Evolutionary conservation across 2,329 filamentous ascomycete species (phyloP), one percentile per base, ranked within the genome.

Genomic region (Monosporascus cannonballus): DNA sequence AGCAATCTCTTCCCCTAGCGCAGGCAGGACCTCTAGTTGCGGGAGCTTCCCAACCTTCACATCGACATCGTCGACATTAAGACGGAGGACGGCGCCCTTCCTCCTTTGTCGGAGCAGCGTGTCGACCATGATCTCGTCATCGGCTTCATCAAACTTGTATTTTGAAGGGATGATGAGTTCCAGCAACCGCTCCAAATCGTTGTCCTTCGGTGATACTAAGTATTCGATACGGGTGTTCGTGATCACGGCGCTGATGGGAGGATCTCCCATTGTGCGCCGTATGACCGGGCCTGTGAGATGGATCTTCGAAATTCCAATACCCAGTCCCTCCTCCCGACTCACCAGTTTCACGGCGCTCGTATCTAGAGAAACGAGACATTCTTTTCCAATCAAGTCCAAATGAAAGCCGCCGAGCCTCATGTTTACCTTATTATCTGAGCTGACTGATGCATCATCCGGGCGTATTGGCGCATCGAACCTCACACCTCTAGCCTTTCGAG

Each of bases 91-190:
- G 9, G 89, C 85, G 0, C 93, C 94, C 69, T 96, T 93, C 50
- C 86, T 81, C 54, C 94, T 79, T 68, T 99, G 94, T 22, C 89
- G 81, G 15, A 97, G 73, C 1, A 99, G 76, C 0, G 90, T 96
- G 61, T 97, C 93, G 22, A 99, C 82, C 77, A 99, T 85, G 55
- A 99, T 96, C 63, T 97, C 93, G 61, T 96, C 90, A 55, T 95
- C 89, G 47, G 85, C 84, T 55, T 93, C 86, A 58, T 85, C 79
- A 61, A 94, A 96, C 57, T 92, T 90, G 67, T 94, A 85, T 58
- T 91, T 94, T 0, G 92, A 96, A 0, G 94, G 95, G 6, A 89
- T 96, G 51, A 99, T 89, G 49, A 99, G 78, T 50, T 89, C 86
- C 0, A 99, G 74, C 1, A 99, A 77, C 36, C 86, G 83, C 63